These are phyloP conservation scores for Candida dubliniensis DNA, from an alignment of 1,139 yeast species.

Conservation along the genomic window DNA sequence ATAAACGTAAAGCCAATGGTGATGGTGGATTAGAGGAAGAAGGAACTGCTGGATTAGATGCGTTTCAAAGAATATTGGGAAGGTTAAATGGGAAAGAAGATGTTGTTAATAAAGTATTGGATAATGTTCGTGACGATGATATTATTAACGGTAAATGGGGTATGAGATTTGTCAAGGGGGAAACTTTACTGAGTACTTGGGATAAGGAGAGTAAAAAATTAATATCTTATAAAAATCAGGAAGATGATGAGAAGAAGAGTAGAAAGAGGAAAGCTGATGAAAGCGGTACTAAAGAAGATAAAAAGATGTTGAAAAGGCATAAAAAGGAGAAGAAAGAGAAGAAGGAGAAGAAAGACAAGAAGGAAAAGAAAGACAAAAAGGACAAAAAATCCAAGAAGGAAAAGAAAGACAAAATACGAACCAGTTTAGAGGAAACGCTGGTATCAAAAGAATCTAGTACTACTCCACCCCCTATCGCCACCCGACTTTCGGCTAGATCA, in stretches of 20 bases:
- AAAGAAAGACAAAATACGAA: constrained; percentile 22
- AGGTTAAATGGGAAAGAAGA: constrained; percentile 78
- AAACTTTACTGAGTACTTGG: constrained; percentile 80
- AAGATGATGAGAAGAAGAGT: constrained; percentile 11
- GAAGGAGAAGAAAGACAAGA: constrained; percentile 21
- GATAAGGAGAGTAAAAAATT: constrained; percentile 57
- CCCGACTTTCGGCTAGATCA: constrained; percentile 77
- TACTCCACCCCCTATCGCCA: constrained; percentile 38
- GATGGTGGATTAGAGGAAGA: constrained; percentile 44
- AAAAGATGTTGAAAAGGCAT: constrained; percentile 14
- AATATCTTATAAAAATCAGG: constrained; percentile 16
- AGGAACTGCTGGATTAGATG: constrained; percentile 90
- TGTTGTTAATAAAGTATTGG: constrained; percentile 56
- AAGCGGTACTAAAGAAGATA: constrained; percentile 6
- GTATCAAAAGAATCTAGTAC: constrained; percentile 12
- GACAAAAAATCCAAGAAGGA: constrained; percentile 25
- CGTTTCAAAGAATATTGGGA: constrained; percentile 86
- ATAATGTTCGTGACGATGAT: constrained; percentile 62
- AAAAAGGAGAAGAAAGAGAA: constrained; percentile 18
- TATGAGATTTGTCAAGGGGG: constrained; percentile 82
- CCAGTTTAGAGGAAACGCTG: not conserved
- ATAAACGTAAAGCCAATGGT: constrained; percentile 52
- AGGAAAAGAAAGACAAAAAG: constrained; percentile 24
- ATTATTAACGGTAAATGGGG: constrained; percentile 84
- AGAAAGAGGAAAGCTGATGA: constrained; percentile 9